A percentile compares a stretch with the other conserved stretches of the same genome.
These are phyloP conservation scores for Vigna trinervia DNA, from an alignment of 306 rosid species.

Conservation along the genomic window DNA sequence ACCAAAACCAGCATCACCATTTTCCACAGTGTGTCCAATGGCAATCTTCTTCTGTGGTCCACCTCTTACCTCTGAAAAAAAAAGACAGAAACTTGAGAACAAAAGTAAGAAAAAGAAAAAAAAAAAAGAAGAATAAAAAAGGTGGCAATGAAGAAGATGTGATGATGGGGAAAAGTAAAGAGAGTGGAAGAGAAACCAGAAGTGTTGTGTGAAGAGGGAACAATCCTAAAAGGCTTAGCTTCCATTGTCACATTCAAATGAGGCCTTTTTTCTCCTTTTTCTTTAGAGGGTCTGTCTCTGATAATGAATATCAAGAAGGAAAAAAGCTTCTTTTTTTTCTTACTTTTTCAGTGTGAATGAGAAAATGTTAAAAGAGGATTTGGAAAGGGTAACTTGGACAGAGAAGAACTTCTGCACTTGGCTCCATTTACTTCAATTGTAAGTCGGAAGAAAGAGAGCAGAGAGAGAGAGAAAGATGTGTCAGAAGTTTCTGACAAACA, in stretches of 20 bases:
- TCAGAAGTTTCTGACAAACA: conserved; percentile 60
- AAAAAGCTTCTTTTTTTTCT: not conserved
- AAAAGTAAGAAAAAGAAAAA: not conserved
- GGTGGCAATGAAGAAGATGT: not conserved
- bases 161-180: conserved; percentile 25
- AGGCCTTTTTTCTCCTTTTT: conserved; percentile 23
- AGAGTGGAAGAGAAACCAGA: conserved; percentile 50
- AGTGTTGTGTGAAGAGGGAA: conserved; percentile 47
- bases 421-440: not conserved
- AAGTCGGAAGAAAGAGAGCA: not conserved
- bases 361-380: not conserved
- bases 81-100: conserved; percentile 12
- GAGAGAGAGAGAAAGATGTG: conserved; percentile 37
- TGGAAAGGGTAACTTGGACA: not conserved
- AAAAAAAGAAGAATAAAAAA: not conserved
- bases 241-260: conserved; percentile 50
- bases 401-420: not conserved
- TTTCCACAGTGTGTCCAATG: conserved; percentile 42
- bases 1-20: not conserved
- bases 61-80: conserved; percentile 31
- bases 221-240: conserved; percentile 48
- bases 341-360: conserved; percentile 10
- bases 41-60: conserved; percentile 52
- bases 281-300: conserved; percentile 15
- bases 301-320: not conserved